A percentile compares a stretch with the other conserved stretches of the same genome.
Conservation (phyloP, 495 filamentous ascomycete species). For the Tuber brumale region DNA sequence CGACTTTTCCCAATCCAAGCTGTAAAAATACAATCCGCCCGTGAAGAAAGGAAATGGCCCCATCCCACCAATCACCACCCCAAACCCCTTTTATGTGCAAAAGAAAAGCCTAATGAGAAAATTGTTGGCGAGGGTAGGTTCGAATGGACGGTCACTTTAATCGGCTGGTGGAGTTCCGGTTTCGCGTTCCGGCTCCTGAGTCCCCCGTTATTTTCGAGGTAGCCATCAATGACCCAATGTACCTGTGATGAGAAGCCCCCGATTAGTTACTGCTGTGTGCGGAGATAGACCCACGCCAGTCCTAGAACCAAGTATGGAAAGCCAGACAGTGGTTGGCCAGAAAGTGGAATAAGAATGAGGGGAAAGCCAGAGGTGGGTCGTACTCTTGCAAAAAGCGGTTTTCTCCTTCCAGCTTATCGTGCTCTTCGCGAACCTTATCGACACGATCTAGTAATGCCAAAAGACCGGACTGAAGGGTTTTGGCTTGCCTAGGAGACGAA, state of each 20-base stretch:
- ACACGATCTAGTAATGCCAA: conserved; percentile 83
- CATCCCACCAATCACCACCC: conserved; percentile 29
- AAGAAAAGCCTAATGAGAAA: conserved; percentile 9
- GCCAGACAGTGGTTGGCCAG: conserved; percentile 10
- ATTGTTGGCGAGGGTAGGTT: background rate
- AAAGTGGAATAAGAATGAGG: conserved; percentile 9
- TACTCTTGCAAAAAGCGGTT: conserved; percentile 94
- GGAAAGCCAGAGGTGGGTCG: conserved; percentile 18
- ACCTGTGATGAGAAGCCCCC: conserved; percentile 40
- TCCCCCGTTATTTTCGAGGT: conserved; percentile 69
- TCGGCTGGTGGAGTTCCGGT: conserved; percentile 34
- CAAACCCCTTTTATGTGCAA: conserved; percentile 17
- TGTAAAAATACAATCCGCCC: conserved; percentile 18
- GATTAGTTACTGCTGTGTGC: conserved; percentile 18
- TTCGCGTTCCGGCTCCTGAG: conserved; percentile 33
- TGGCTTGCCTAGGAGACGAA: conserved; percentile 61
- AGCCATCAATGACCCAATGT: conserved; percentile 72
- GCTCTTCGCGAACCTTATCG: conserved; percentile 86
- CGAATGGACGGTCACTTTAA: conserved; percentile 25
- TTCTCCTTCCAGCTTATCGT: conserved; percentile 87
- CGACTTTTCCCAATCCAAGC: conserved; percentile 37
- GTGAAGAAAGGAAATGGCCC: conserved; percentile 20
- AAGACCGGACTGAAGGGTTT: conserved; percentile 77
- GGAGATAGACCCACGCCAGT: conserved; percentile 45
- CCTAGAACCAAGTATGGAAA: background rate